Conservation (phyloP, 2,329 filamentous ascomycete species). For the Drechslerella dactyloides region DNA sequence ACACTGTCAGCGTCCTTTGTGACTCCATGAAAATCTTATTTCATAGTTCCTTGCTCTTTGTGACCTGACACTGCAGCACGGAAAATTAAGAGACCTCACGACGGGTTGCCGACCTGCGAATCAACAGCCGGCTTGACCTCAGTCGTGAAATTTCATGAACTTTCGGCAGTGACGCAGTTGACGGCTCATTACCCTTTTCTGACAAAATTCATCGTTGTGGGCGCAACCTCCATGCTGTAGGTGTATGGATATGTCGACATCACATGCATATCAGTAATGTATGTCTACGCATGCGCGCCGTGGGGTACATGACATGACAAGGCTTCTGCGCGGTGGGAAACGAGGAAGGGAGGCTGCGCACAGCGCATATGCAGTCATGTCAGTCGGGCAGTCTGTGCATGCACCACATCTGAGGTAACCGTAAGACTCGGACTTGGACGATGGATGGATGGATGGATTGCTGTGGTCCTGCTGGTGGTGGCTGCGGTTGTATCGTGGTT, state of each 20-base stretch:
- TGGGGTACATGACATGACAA: conserved; percentile 3
- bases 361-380: conserved; percentile 3
- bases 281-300: not conserved
- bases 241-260: not conserved
- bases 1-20: not conserved
- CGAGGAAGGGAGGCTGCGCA: conserved; percentile 1
- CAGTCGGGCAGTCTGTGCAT: not conserved
- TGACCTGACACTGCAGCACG: too few relatives aligned
- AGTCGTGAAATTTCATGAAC: not conserved
- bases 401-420: conserved; percentile 1
- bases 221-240: not conserved
- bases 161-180: conserved; percentile 5
- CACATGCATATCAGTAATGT: too few relatives aligned
- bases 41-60: not conserved
- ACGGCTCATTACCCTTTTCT: conserved; percentile 5
- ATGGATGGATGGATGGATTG: not conserved
- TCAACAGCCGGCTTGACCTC: not conserved
- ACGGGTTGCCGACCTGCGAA: not conserved
- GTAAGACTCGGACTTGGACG: not conserved
- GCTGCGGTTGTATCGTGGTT: too few relatives aligned
- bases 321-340: not conserved
- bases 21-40: not conserved
- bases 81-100: too few relatives aligned
- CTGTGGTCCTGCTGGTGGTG: not conserved
- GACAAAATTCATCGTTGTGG: not conserved